phyloP scores from a whole-genome alignment of 331 rosid genomes.

The Acacia concinna region DNA sequence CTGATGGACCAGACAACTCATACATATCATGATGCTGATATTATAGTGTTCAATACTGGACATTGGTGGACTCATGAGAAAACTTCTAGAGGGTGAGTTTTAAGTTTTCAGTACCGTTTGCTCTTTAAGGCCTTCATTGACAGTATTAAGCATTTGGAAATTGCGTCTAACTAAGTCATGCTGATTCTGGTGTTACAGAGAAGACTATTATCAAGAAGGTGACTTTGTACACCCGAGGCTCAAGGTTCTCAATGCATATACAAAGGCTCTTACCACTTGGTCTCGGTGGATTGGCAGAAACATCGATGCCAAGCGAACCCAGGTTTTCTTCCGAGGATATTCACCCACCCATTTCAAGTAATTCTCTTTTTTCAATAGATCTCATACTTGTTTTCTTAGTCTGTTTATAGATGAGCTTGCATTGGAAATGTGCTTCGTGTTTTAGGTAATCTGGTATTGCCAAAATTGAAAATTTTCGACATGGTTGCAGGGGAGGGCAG shows the following conservation, averaged over 20 bases:
- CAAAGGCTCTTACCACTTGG: conserved; percentile 88
- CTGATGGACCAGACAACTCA: conserved; percentile 79
- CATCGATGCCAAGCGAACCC: conserved; percentile 62
- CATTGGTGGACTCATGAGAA: conserved; percentile 99
- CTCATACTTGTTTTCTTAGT: background rate
- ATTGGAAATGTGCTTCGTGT: too few species aligned
- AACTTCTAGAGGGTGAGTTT: conserved; percentile 78
- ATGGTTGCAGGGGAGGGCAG: conserved; percentile 79
- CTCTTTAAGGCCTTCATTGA: background rate
- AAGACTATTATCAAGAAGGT: conserved; percentile 96
- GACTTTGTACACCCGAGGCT: conserved; percentile 71
- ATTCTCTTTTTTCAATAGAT: conserved; percentile 12
- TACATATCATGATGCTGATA: conserved; percentile 74
- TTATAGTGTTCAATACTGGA: conserved; percentile 88
- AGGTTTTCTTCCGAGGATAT: conserved; percentile 87
- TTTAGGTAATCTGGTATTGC: too few species aligned
- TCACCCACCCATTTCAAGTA: conserved; percentile 93
- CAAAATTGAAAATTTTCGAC: conserved; percentile 16
- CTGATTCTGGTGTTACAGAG: conserved; percentile 47
- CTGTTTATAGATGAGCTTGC: background rate
- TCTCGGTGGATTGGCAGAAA: conserved; percentile 72
- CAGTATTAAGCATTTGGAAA: background rate
- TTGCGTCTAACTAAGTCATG: background rate
- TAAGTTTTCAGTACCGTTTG: conserved; percentile 11
- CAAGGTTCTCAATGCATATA: conserved; percentile 75